These are phyloP conservation scores for Prunus mongolica DNA, from an alignment of 306 rosid species.

Conservation along the genomic window DNA sequence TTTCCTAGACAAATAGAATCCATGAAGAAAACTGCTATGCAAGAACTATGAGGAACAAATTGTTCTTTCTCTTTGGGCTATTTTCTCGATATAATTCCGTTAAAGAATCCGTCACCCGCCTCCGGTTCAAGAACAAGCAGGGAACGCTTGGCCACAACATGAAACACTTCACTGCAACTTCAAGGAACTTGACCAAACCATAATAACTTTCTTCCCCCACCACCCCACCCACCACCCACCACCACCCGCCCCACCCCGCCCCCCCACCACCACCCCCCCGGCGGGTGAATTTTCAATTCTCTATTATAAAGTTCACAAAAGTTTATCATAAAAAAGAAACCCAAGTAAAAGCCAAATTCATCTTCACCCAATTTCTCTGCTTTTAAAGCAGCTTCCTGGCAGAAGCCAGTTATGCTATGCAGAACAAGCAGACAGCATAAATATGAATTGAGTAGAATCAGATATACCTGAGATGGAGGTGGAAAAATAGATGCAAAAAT, in stretches of 20 bases:
- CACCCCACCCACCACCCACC: too few species aligned
- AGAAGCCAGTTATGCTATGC: not conserved
- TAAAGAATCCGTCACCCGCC: too few species aligned
- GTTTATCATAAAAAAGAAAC: not conserved
- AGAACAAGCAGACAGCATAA: not conserved
- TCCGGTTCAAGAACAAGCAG: too few species aligned
- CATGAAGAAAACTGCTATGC: too few species aligned
- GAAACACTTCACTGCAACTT: too few species aligned
- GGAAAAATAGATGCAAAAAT: conserved; percentile 44
- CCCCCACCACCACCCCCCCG: too few species aligned
- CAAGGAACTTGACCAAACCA: not conserved
- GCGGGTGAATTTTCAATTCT: not conserved
- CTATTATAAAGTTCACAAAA: not conserved
- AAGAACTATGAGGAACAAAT: too few species aligned
- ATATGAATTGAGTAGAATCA: not conserved
- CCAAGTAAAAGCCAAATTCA: conserved; percentile 1
- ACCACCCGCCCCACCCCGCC: too few species aligned
- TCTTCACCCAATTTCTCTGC: not conserved
- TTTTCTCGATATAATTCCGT: too few species aligned
- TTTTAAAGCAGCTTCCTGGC: not conserved
- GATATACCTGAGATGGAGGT: conserved; percentile 38
- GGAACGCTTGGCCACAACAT: too few species aligned
- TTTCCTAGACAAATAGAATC: too few species aligned
- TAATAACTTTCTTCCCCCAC: not conserved
- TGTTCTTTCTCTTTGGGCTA: too few species aligned